These are phyloP conservation scores for Fusarium napiforme DNA, from an alignment of 2,329 filamentous ascomycete genomes.

Conservation along the genomic window DNA sequence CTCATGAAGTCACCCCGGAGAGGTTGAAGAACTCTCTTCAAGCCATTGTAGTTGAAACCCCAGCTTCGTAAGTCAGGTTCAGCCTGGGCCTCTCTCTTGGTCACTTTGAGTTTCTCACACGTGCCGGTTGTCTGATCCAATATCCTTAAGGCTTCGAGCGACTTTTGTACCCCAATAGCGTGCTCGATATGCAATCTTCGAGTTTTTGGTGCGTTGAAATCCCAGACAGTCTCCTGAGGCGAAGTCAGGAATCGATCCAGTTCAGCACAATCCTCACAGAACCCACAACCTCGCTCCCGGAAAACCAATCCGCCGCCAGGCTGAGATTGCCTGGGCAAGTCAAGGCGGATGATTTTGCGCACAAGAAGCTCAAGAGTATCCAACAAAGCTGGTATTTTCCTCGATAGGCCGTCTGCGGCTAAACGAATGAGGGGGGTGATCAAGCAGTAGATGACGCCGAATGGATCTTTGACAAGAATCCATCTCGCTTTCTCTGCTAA, in stretches of 20 bases:
- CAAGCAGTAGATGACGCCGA: neutral
- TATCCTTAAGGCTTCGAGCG: neutral
- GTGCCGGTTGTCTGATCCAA: neutral
- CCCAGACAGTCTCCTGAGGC: neutral
- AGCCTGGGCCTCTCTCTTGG: neutral
- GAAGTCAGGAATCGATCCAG: constrained; percentile 5
- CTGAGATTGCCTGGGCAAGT: neutral
- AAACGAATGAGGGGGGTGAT: constrained; percentile 1
- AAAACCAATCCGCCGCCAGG: neutral
- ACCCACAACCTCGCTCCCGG: constrained; percentile 11
- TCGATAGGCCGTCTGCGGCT: neutral
- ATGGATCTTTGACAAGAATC: neutral
- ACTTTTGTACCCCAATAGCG: neutral
- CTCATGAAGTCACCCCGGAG: neutral
- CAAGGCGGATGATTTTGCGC: neutral
- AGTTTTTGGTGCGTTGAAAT: neutral
- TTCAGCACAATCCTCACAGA: constrained; percentile 3
- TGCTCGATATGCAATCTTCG: constrained; percentile 4
- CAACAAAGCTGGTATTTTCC: neutral
- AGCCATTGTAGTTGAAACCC: neutral
- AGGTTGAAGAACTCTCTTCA: neutral
- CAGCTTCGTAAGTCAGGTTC: neutral
- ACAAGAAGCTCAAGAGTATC: constrained; percentile 7
- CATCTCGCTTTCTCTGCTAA: neutral
- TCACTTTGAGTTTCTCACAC: neutral